Percentiles rank a stretch among this genome's conserved stretches.
Evolutionary conservation across 352 stramenopile species (phyloP).

Genomic region (Poterioochromonas sp.): DNA sequence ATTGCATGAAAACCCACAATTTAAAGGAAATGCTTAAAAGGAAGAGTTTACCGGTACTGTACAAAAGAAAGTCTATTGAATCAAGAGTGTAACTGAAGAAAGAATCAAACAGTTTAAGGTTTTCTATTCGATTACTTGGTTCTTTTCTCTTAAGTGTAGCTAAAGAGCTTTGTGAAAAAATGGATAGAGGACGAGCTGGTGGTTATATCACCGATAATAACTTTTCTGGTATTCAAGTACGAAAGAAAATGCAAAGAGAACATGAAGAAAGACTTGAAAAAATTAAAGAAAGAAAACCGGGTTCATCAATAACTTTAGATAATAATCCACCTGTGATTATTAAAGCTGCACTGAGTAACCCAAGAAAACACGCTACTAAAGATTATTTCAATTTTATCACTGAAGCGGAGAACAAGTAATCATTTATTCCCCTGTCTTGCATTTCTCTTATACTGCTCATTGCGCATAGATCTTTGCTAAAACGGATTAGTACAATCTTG

Average conservation of each 20-base stretch:
- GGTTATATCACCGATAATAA: not conserved
- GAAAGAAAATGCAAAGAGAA: not conserved
- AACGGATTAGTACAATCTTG: slow-evolving; percentile 15
- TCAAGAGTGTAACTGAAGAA: no score
- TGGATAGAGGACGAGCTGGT: not conserved
- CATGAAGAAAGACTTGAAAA: not conserved
- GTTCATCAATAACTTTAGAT: slow-evolving; percentile 1
- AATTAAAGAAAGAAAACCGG: not conserved
- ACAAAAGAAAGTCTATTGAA: no score
- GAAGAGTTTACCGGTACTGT: no score
- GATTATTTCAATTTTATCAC: not conserved
- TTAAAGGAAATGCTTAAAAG: no score
- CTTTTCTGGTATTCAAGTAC: not conserved
- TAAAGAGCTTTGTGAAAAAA: no score
- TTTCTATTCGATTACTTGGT: no score
- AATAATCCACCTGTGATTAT: slow-evolving; percentile 21
- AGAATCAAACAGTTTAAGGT: no score
- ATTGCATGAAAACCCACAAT: no score
- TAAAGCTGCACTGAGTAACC: not conserved
- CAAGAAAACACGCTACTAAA: not conserved
- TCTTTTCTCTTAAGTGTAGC: no score
- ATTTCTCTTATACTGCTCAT: not conserved
- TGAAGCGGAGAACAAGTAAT: slow-evolving; percentile 20
- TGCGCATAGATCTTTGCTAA: not conserved
- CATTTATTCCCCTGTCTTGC: no score